A percentile compares a stretch with the other conserved stretches of the same genome.
Evolutionary conservation across 495 filamentous ascomycete genomes (phyloP).

Genomic region (Daldinia caldariorum): DNA sequence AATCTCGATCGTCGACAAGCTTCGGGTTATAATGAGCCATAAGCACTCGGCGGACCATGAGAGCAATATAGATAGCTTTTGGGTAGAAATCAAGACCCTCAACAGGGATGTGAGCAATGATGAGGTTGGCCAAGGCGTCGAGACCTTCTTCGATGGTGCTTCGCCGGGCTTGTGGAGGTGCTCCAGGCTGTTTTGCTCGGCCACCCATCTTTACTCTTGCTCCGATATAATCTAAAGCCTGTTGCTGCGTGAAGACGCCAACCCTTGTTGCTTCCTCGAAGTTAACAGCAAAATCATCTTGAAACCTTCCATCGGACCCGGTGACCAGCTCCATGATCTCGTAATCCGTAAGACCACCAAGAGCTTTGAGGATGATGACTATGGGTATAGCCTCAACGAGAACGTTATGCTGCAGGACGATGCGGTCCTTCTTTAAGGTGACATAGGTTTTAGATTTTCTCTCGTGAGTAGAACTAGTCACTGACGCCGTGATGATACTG

Average conservation of each 20-base stretch:
- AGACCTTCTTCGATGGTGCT: slow-evolving; percentile 87
- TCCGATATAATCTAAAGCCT: slow-evolving; percentile 92
- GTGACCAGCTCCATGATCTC: slow-evolving; percentile 91
- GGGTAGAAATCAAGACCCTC: slow-evolving; percentile 89
- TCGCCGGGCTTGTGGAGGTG: slow-evolving; percentile 57
- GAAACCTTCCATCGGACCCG: slow-evolving; percentile 83
- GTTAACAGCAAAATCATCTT: slow-evolving; percentile 92
- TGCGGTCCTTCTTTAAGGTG: slow-evolving; percentile 86
- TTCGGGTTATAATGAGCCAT: slow-evolving; percentile 90
- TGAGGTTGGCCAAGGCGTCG: slow-evolving; percentile 88
- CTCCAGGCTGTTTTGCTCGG: slow-evolving; percentile 59
- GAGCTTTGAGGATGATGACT: slow-evolving; percentile 87
- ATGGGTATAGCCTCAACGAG: slow-evolving; percentile 92
- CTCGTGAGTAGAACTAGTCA: slow-evolving; percentile 98
- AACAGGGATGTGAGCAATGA: slow-evolving; percentile 94
- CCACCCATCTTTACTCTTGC: slow-evolving; percentile 83
- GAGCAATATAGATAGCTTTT: slow-evolving; percentile 93
- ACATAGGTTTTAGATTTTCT: slow-evolving; percentile 98
- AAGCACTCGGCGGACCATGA: slow-evolving; percentile 92
- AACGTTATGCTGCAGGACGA: slow-evolving; percentile 91
- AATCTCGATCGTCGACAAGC: slow-evolving; percentile 94
- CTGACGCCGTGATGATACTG: slow-evolving; percentile 90
- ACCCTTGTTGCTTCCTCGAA: slow-evolving; percentile 89
- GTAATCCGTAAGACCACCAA: slow-evolving; percentile 92
- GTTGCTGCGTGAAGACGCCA: slow-evolving; percentile 87